A percentile compares a stretch with the other conserved stretches of the same genome.
Conservation (phyloP, 169 alveolate species). For the Blepharisma undulans region DNA sequence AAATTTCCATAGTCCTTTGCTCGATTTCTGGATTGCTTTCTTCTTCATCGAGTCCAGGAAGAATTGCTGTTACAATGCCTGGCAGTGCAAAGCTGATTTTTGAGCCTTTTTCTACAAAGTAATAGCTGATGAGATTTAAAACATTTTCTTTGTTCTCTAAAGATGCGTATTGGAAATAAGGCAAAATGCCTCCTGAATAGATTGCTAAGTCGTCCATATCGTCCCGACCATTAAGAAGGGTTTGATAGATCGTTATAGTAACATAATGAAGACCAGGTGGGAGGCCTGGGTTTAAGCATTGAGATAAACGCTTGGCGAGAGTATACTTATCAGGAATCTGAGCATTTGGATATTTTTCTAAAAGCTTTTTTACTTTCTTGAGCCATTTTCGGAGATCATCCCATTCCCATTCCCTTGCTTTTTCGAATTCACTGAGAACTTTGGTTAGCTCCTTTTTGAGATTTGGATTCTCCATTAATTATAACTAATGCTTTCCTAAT, state of each 20-base stretch:
- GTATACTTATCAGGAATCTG: neutral
- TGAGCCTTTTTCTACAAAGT: slow-evolving; percentile 48
- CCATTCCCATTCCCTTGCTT: slow-evolving; percentile 34
- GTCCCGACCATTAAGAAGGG: slow-evolving; percentile 56
- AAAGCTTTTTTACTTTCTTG: slow-evolving; percentile 38
- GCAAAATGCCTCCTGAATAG: slow-evolving; percentile 76
- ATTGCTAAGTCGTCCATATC: slow-evolving; percentile 73
- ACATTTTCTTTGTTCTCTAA: slow-evolving; percentile 64
- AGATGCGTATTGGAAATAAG: slow-evolving; percentile 75
- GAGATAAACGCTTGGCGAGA: slow-evolving; percentile 62
- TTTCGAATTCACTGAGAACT: neutral
- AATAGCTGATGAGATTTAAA: slow-evolving; percentile 60
- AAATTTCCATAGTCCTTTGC: slow-evolving; percentile 49
- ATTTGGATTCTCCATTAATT: neutral
- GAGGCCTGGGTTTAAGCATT: slow-evolving; percentile 79
- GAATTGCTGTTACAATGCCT: slow-evolving; percentile 76
- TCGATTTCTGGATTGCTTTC: neutral
- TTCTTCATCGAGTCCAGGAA: slow-evolving; percentile 77
- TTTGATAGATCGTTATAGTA: slow-evolving; percentile 62
- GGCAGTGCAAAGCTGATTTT: slow-evolving; percentile 67
- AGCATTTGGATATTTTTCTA: slow-evolving; percentile 34
- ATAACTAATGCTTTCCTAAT: neutral
- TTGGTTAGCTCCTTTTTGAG: neutral
- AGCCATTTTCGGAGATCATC: slow-evolving; percentile 16
- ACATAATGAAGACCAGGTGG: slow-evolving; percentile 70